Conservation (phyloP, 257 asterid species). For the Solanum lycopersicoides region DNA sequence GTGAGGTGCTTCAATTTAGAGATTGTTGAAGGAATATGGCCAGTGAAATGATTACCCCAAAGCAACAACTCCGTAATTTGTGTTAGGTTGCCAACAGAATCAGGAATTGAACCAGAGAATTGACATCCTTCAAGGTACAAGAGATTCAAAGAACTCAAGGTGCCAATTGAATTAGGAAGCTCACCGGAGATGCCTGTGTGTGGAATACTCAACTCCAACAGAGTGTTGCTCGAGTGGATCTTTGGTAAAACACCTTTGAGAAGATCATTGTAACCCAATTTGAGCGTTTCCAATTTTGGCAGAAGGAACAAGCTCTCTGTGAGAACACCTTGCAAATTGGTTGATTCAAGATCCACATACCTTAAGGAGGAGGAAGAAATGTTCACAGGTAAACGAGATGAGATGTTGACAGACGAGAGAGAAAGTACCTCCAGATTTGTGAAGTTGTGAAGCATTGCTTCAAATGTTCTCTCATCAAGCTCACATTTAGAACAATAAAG, state of each 20-base stretch:
- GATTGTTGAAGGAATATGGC: too few species aligned
- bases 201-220: background rate
- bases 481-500: rapidly evolving
- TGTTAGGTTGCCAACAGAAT: too few species aligned
- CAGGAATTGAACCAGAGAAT: too few species aligned
- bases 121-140: rapidly evolving
- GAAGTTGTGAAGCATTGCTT: background rate
- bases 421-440: background rate
- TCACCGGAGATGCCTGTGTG: background rate
- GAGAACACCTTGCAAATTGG: background rate
- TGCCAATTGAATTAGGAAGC: background rate
- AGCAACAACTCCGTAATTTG: too few species aligned
- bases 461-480: background rate
- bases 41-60: too few species aligned
- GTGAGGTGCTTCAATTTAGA: too few species aligned
- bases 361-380: background rate
- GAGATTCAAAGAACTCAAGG: background rate
- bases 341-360: rapidly evolving
- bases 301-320: background rate
- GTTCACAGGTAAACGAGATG: background rate
- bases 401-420: rapidly evolving
- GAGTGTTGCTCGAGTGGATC: background rate
- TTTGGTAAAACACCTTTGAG: background rate
- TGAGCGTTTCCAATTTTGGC: background rate
- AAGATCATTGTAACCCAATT: rapidly evolving